Evolutionary conservation across 2,329 filamentous ascomycete species (phyloP), one percentile per base, ranked within the genome.

Genomic region (Penicillium sp.): DNA sequence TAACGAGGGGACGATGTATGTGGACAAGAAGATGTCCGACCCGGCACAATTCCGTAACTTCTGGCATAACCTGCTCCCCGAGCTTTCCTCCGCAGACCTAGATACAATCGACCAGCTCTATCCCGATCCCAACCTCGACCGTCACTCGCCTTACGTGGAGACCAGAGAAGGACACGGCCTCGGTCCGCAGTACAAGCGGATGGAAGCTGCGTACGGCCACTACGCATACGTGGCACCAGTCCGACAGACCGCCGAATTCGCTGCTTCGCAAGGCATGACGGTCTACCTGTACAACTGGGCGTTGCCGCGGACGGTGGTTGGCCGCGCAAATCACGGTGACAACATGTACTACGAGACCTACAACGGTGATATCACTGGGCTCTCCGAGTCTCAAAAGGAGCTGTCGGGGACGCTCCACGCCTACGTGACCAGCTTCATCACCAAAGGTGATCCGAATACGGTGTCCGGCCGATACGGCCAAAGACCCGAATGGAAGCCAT

Each of bases 1-100:
- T 26, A 81, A 87, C 54, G 84, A 88, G 60, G 84, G 83, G 11
- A 74, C 79, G 1, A 60, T 72, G 25, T 87, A 87, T 56, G 76
- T 86, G 1, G 76, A 81, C 0, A 60, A 67, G 10, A 51, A 59
- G 5, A 69, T 76, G 37, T 64, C 70, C 10, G 69, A 67, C 2
- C 65, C 74, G 8, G 63, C 59, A 0, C 72, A 81, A 8, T 83
- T 86, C 57, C 70, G 69, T 3, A 43, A 59, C 2, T 86, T 87
- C 61, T 86, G 86, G 69, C 59, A 64, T 0, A 68, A 63, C 0
- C 73, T 88, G 7, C 73, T 87, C 9, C 83, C 83, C 0, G 67
- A 70, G 2, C 65, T 86, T 10, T 68, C 69, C 3, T 45, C 62
- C 0, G 53, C 63, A 1, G 81, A 85, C 47, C 61, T 85, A 8